Conservation (phyloP, 202 grass and related monocot genomes). For the Saccharum hybrid region DNA sequence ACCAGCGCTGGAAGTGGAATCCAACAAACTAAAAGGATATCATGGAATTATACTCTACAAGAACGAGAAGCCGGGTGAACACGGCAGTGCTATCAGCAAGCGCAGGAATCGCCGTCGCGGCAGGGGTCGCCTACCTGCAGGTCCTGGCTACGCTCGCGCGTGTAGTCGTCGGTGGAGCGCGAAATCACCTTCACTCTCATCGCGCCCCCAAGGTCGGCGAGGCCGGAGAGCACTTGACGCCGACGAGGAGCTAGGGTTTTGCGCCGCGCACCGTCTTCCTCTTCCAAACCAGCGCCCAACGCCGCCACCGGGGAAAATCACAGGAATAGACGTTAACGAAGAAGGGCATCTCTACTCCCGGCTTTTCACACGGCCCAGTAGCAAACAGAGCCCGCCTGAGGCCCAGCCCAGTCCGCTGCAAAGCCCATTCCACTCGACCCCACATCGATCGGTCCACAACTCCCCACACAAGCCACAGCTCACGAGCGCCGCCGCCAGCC, state of each 20-base stretch:
- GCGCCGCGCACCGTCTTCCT: not conserved
- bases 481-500: not conserved
- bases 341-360: not conserved
- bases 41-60: not conserved
- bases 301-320: not conserved
- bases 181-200: constrained; percentile 90
- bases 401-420: not conserved
- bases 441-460: not conserved
- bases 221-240: not conserved
- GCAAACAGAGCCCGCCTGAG: not conserved
- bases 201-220: not conserved
- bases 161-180: constrained; percentile 77
- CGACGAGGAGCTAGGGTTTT: not conserved
- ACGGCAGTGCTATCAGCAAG: not conserved
- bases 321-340: not conserved
- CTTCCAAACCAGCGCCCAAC: not conserved
- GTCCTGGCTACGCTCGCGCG: constrained; percentile 77
- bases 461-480: not conserved
- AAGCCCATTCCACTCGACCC: not conserved
- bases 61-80: not conserved
- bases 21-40: not conserved
- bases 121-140: constrained; percentile 42
- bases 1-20: too few relatives aligned
- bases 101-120: not conserved
- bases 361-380: not conserved